Evolutionary conservation across 441 rosid genomes (phyloP).

Genomic region (Adansonia rubrostipa): DNA sequence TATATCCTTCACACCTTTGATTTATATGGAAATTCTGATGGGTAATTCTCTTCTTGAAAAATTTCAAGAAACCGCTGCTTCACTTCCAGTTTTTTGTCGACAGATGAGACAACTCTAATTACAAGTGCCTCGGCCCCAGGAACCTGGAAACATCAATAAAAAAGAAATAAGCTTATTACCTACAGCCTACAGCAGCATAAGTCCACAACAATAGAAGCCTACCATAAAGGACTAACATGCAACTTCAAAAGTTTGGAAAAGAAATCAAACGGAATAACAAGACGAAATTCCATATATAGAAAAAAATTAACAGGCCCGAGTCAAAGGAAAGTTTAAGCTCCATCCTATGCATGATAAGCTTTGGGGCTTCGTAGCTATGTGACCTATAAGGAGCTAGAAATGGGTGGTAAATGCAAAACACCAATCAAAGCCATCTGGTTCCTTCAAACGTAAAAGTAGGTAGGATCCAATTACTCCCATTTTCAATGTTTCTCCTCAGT

Average conservation of each 20-base stretch:
- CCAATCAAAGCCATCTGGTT: not conserved
- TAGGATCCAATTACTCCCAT: not conserved
- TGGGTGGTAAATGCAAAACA: conserved; percentile 3
- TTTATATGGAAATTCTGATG: conserved; percentile 91
- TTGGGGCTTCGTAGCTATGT: not conserved
- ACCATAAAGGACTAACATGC: not conserved
- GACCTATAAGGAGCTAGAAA: not conserved
- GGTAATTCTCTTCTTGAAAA: conserved; percentile 92
- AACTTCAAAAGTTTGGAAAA: not conserved
- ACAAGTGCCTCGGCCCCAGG: conserved; percentile 97
- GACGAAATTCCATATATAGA: conserved; percentile 4
- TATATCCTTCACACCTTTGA: conserved; percentile 70
- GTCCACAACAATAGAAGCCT: not conserved
- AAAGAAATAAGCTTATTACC: not conserved
- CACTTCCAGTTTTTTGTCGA: conserved; percentile 98
- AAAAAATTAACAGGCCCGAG: not conserved
- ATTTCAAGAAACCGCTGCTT: conserved; percentile 92
- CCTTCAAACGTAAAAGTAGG: conserved; percentile 11
- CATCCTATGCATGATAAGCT: not conserved
- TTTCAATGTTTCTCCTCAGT: not conserved
- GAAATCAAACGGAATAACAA: not conserved
- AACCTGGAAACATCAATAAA: conserved; percentile 55
- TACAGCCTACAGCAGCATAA: conserved; percentile 12
- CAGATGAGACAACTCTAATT: conserved; percentile 97
- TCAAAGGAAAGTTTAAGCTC: conserved; percentile 13